These are phyloP conservation scores for Fraxinus anomala DNA, from an alignment of 257 asterid species.

Conservation along the genomic window DNA sequence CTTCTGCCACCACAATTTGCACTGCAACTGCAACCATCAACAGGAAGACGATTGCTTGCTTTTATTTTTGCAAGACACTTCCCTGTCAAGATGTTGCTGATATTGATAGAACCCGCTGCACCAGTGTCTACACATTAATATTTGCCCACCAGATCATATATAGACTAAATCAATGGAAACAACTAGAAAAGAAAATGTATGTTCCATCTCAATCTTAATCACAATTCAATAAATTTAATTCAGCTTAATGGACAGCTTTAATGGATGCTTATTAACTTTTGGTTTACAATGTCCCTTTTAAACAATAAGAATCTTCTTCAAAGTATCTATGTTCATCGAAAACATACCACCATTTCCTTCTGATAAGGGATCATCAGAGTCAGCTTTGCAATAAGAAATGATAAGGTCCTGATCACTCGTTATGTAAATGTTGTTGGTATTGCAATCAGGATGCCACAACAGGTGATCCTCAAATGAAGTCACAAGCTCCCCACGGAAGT, in stretches of 20 bases:
- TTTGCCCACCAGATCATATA: neutral
- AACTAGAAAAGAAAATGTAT: neutral
- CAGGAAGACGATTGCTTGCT: constrained; percentile 55
- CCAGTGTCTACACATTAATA: constrained; percentile 5
- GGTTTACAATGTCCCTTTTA: too few species aligned
- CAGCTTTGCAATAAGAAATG: constrained; percentile 91
- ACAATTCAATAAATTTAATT: too few species aligned
- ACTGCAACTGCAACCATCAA: constrained; percentile 61
- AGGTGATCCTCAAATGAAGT: constrained; percentile 97
- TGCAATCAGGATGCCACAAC: constrained; percentile 98
- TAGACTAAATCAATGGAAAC: neutral
- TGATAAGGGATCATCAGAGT: constrained; percentile 73
- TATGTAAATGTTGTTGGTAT: constrained; percentile 97
- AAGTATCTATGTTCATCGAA: neutral
- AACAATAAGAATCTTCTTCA: neutral
- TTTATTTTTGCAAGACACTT: constrained; percentile 93
- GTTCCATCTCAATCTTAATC: too few species aligned
- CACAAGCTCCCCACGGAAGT: constrained; percentile 97
- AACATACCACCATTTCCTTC: constrained; percentile 88
- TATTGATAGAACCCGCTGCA: constrained; percentile 91
- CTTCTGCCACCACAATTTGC: constrained; percentile 55
- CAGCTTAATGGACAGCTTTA: too few species aligned
- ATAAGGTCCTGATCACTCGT: constrained; percentile 97
- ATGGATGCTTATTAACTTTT: too few species aligned
- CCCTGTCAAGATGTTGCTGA: constrained; percentile 91